A percentile compares a stretch with the other conserved stretches of the same genome.
These are phyloP conservation scores for Fulvia fulva DNA, from an alignment of 2,329 filamentous ascomycete species.

Conservation along the genomic window DNA sequence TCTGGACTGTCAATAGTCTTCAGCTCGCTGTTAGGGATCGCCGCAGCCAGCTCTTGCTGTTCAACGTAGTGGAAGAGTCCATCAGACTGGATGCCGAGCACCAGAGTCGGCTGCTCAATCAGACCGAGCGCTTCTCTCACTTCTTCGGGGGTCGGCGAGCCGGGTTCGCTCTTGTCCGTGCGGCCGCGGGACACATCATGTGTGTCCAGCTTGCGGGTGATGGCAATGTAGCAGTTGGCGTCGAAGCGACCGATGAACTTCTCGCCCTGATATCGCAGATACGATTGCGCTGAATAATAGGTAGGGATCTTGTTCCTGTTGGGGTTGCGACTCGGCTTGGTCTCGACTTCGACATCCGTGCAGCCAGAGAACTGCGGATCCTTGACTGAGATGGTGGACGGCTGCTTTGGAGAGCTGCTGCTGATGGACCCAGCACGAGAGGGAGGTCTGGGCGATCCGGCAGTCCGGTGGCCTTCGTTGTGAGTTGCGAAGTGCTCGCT, in stretches of 20 bases:
- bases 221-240: slow-evolving; percentile 98
- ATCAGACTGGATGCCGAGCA: slow-evolving; percentile 92
- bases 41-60: slow-evolving; percentile 82
- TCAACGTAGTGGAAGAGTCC: slow-evolving; percentile 96
- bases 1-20: slow-evolving; percentile 90
- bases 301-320: slow-evolving; percentile 51
- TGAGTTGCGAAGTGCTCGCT: slow-evolving; percentile 51
- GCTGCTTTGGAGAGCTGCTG: slow-evolving; percentile 17
- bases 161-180: slow-evolving; percentile 16
- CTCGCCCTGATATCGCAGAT: slow-evolving; percentile 89
- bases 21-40: slow-evolving; percentile 72
- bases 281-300: slow-evolving; percentile 98
- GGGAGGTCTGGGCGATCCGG: slow-evolving; percentile 44
- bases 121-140: slow-evolving; percentile 72
- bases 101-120: slow-evolving; percentile 84
- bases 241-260: slow-evolving; percentile 98
- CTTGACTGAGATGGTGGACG: slow-evolving; percentile 27
- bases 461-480: slow-evolving; percentile 50
- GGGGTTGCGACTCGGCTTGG: slow-evolving; percentile 19
- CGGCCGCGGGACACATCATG: slow-evolving; percentile 64
- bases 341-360: slow-evolving; percentile 32
- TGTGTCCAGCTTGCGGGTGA: slow-evolving; percentile 95
- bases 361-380: slow-evolving; percentile 48
- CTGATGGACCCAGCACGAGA: slow-evolving; percentile 3
- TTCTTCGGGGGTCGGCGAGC: slow-evolving; percentile 39